phyloP scores from a whole-genome alignment of 352 stramenopile genomes.

The Phytophthora idaei region DNA sequence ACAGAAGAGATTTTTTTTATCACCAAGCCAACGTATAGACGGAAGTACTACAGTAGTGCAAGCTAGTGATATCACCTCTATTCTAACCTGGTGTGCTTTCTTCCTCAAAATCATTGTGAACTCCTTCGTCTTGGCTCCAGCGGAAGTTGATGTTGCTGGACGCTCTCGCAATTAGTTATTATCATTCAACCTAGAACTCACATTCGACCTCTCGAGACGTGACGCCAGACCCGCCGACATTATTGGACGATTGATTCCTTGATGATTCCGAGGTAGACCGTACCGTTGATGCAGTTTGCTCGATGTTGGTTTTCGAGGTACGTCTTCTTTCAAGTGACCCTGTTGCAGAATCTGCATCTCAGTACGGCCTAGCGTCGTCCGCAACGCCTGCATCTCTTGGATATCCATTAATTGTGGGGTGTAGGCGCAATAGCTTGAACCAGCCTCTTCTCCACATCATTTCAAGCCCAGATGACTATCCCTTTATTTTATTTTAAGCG shows the following conservation, averaged over 20 bases:
- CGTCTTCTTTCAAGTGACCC: slow-evolving; percentile 56
- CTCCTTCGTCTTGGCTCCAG: slow-evolving; percentile 29
- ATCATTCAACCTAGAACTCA: neutral
- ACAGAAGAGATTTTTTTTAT: neutral
- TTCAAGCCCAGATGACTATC: neutral
- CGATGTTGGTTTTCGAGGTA: slow-evolving; percentile 38
- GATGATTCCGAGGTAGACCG: slow-evolving; percentile 18
- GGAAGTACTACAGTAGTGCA: neutral
- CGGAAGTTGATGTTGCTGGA: slow-evolving; percentile 1
- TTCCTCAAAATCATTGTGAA: slow-evolving; percentile 44
- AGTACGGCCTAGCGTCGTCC: slow-evolving; percentile 41
- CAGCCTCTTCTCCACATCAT: slow-evolving; percentile 10
- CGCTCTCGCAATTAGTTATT: neutral
- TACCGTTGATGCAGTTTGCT: slow-evolving; percentile 21
- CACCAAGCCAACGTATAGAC: neutral
- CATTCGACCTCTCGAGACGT: neutral
- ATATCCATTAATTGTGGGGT: slow-evolving; percentile 64
- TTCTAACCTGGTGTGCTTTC: slow-evolving; percentile 48
- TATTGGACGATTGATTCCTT: slow-evolving; percentile 5
- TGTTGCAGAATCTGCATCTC: slow-evolving; percentile 48
- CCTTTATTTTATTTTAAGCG: too few relatives aligned
- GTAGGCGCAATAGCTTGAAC: slow-evolving; percentile 35
- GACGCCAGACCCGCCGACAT: slow-evolving; percentile 22
- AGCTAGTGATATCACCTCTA: slow-evolving; percentile 23
- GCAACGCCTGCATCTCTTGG: slow-evolving; percentile 48